Evolutionary conservation across 2,329 filamentous ascomycete species (phyloP), one percentile per base, ranked within the genome.

Genomic region (Diaporthe sp.): DNA sequence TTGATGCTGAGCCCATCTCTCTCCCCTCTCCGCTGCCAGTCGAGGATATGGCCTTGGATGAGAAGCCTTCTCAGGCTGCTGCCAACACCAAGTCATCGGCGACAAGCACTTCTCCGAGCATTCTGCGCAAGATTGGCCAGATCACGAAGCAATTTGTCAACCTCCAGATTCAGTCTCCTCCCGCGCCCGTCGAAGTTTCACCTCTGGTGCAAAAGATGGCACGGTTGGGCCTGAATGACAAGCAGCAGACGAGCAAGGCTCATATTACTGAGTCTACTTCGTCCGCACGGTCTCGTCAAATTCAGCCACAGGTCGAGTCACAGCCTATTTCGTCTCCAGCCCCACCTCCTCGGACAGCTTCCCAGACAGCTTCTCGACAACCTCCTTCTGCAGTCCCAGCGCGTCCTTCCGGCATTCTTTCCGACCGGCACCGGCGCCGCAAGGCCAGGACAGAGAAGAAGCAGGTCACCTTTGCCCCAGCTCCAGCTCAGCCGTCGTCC

Each of bases 381-480:
- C 25, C 57, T 60, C 35, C 35, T 60, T n/a, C n/a, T n/a, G n/a
- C 17, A 8, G 33, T 40, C n/a, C 57, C 57, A 25, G 19, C 57
- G 6, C 57, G 35, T 40, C 13, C 35, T 67, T 50, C 61, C n/a
- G n/a, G n/a, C n/a, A n/a, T n/a, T n/a, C n/a, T n/a, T n/a, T n/a
- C n/a, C n/a, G n/a, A n/a, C n/a, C n/a, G n/a, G 42, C 61, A 22
- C 1, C 42, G 50, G 42, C 61, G n/a, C 28, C 9, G 10, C 28
- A 22, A 42, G 15, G 30, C 42, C 45, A 67, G 38, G 61, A 25
- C 61, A 52, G 30, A 67, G 61, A 67, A 67, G 61, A 52, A 67
- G 58, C n/a, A 42, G 30, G 10, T 35, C 22, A 28, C 19, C 61
- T 25, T 22, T n/a, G 30, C 61, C 30, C 10, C 61, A n/a, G 10